Conservation (phyloP, 1,139 yeast species). For the Pneumocystis carinii region DNA sequence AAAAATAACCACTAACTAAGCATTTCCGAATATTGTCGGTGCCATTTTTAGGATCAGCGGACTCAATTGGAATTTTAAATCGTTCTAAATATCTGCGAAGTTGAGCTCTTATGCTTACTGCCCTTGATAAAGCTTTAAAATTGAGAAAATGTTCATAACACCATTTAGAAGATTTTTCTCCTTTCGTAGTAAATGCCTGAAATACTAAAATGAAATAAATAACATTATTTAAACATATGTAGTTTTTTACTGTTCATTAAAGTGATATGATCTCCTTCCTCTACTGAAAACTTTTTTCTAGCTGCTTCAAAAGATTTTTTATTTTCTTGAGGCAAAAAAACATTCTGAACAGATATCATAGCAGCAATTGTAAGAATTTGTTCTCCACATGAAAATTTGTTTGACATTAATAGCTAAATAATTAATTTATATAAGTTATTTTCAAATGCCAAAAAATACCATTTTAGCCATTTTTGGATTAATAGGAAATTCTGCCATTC, state of each 20-base stretch:
- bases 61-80: conserved; percentile 14
- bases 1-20: conserved; percentile 13
- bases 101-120: conserved; percentile 58
- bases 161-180: conserved; percentile 43
- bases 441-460: conserved; percentile 15
- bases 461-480: conserved; percentile 73
- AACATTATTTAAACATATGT: background rate
- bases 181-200: conserved; percentile 42
- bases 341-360: conserved; percentile 60
- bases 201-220: conserved; percentile 25
- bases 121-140: conserved; percentile 55
- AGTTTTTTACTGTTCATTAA: conserved; percentile 38
- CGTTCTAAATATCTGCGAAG: conserved; percentile 54
- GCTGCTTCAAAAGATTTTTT: conserved; percentile 43
- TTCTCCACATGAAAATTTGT: conserved; percentile 56
- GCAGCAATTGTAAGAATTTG: conserved; percentile 71
- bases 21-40: conserved; percentile 11
- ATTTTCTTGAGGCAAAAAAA: conserved; percentile 65
- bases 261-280: conserved; percentile 81
- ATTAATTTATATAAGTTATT: background rate
- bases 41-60: background rate
- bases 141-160: conserved; percentile 66
- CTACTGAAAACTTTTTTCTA: conserved; percentile 52
- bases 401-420: conserved; percentile 43
- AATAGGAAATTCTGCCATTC: conserved; percentile 72